Percentiles rank a stretch among this genome's conserved stretches.
These are phyloP conservation scores for Pseudonitzschia multiseries DNA, from an alignment of 108 stramenopile genomes.

Conservation along the genomic window DNA sequence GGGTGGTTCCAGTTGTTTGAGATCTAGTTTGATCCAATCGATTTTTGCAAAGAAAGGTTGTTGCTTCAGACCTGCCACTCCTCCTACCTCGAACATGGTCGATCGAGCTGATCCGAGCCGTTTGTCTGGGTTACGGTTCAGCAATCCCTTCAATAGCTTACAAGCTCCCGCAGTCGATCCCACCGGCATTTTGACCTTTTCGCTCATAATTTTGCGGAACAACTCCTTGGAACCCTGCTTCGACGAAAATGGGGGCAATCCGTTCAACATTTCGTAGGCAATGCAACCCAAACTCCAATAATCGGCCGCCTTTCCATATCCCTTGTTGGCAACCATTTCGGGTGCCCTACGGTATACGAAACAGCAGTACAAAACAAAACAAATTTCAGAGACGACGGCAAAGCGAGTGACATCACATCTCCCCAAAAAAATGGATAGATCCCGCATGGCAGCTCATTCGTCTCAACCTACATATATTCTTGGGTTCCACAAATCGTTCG, in stretches of 20 bases:
- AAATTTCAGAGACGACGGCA: neutral
- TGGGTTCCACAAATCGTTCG: slow-evolving; percentile 85
- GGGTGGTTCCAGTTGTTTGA: slow-evolving; percentile 74
- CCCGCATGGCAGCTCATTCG: neutral
- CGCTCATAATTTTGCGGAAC: slow-evolving; percentile 93
- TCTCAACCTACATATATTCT: slow-evolving; percentile 72
- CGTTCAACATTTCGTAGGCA: slow-evolving; percentile 96
- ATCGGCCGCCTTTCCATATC: slow-evolving; percentile 97
- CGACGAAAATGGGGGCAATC: slow-evolving; percentile 91
- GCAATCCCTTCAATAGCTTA: slow-evolving; percentile 87
- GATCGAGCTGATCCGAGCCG: slow-evolving; percentile 84
- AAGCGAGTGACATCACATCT: neutral
- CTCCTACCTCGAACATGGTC: slow-evolving; percentile 98
- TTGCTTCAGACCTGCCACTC: slow-evolving; percentile 90
- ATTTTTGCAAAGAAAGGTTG: slow-evolving; percentile 82
- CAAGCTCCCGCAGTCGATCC: slow-evolving; percentile 77
- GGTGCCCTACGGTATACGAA: slow-evolving; percentile 34
- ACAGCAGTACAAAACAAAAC: neutral
- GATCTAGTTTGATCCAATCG: slow-evolving; percentile 90
- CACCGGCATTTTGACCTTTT: slow-evolving; percentile 91
- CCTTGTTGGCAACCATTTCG: slow-evolving; percentile 93
- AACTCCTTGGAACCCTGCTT: slow-evolving; percentile 86
- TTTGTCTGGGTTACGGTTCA: slow-evolving; percentile 87
- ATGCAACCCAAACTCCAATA: slow-evolving; percentile 95
- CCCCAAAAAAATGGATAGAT: neutral